Evolutionary conservation across 306 rosid genomes (phyloP).

Genomic region (Cucumis hystrix): DNA sequence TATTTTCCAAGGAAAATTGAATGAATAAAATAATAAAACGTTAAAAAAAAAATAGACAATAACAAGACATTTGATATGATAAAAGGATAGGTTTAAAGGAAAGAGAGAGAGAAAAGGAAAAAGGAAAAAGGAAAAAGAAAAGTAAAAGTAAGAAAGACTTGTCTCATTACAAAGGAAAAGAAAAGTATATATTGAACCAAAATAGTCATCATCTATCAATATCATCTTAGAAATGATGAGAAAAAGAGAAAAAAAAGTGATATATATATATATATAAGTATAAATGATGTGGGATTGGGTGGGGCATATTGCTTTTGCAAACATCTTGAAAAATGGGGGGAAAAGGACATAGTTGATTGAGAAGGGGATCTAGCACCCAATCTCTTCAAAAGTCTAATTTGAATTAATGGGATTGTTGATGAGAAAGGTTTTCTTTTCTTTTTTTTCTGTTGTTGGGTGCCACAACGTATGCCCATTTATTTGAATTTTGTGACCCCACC

Average conservation of each 20-base stretch:
- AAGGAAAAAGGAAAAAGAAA: neutral
- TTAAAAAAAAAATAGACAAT: no score
- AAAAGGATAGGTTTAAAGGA: neutral
- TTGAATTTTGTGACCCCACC: neutral
- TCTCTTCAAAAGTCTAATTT: neutral
- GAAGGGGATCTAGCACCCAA: neutral
- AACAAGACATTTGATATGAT: neutral
- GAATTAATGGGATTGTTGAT: neutral
- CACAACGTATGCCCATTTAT: neutral
- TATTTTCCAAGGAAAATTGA: no score
- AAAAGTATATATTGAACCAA: neutral
- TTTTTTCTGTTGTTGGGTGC: neutral
- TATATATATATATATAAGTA: neutral
- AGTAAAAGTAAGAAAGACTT: neutral
- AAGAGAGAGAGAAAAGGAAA: neutral
- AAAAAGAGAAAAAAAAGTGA: neutral
- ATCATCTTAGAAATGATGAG: neutral
- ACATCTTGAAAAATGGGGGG: constrained; percentile 1
- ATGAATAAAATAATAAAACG: no score
- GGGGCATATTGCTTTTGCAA: neutral
- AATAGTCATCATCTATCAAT: neutral
- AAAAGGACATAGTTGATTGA: neutral
- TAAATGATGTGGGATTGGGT: neutral
- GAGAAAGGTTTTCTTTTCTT: neutral
- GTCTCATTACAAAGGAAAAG: neutral